Evolutionary conservation across 2,329 filamentous ascomycete genomes (phyloP).

Genomic region (Fusarium illudens): DNA sequence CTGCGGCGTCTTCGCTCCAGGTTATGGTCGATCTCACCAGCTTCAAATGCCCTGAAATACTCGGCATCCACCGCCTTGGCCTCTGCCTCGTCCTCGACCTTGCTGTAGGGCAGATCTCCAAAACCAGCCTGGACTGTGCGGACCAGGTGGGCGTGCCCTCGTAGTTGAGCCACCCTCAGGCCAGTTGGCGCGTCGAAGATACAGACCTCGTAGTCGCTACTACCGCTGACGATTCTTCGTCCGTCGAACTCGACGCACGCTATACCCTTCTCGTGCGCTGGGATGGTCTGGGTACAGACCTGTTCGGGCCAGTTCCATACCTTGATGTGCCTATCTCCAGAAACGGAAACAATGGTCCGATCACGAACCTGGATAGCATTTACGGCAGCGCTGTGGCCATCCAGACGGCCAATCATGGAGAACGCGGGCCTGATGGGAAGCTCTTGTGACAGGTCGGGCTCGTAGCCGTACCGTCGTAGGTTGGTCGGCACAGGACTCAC

Average conservation of each 20-base stretch:
- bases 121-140: constrained; percentile 96
- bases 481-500: constrained; percentile 63
- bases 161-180: constrained; percentile 87
- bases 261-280: constrained; percentile 93
- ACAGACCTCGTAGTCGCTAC: constrained; percentile 94
- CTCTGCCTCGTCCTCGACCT: constrained; percentile 75
- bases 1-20: constrained; percentile 45
- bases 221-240: constrained; percentile 91
- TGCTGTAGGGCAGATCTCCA: constrained; percentile 83
- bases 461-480: constrained; percentile 64
- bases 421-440: constrained; percentile 70
- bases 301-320: constrained; percentile 91
- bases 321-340: constrained; percentile 92
- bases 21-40: constrained; percentile 56
- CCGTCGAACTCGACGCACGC: constrained; percentile 98
- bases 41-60: constrained; percentile 70
- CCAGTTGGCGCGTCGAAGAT: constrained; percentile 90
- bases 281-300: constrained; percentile 77
- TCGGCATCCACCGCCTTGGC: constrained; percentile 76
- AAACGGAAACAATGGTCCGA: constrained; percentile 90
- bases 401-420: constrained; percentile 78
- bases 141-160: constrained; percentile 84
- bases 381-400: constrained; percentile 89
- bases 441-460: constrained; percentile 55
- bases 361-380: constrained; percentile 93